Percentiles rank a stretch among this genome's conserved stretches.
Evolutionary conservation across 257 asterid species (phyloP).

Genomic region (Plantago elongata): DNA sequence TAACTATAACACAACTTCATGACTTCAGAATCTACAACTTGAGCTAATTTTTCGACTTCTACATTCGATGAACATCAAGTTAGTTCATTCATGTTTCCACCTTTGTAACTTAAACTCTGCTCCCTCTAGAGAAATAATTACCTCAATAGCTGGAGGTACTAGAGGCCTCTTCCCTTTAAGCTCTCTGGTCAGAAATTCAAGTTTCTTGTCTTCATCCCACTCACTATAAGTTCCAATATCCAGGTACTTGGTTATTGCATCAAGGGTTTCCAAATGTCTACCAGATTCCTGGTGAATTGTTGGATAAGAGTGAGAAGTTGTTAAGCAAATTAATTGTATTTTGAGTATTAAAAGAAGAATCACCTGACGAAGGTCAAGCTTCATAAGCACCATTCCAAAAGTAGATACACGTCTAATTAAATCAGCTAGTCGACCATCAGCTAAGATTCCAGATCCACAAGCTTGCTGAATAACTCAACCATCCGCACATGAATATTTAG

Average conservation of each 20-base stretch:
- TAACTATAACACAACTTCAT: too few relatives aligned
- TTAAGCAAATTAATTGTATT: conserved; percentile 6
- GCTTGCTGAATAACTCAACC: conserved; percentile 53
- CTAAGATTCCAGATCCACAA: conserved; percentile 83
- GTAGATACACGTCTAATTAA: conserved; percentile 84
- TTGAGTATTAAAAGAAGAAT: neutral
- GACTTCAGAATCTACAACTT: too few relatives aligned
- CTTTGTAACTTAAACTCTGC: neutral
- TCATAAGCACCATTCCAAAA: conserved; percentile 91
- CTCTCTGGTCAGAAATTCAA: conserved; percentile 82
- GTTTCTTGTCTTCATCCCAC: conserved; percentile 86
- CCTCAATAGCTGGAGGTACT: conserved; percentile 80
- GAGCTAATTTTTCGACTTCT: too few relatives aligned
- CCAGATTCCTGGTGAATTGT: conserved; percentile 73
- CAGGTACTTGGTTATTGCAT: conserved; percentile 79
- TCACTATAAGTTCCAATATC: conserved; percentile 93
- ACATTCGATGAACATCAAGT: too few relatives aligned
- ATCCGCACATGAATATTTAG: conserved; percentile 14
- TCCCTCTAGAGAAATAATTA: conserved; percentile 18
- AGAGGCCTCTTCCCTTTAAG: conserved; percentile 95
- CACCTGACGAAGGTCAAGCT: conserved; percentile 99
- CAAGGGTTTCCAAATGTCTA: conserved; percentile 85
- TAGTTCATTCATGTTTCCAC: neutral
- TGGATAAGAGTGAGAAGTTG: conserved; percentile 12
- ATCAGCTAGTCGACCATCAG: conserved; percentile 92